These are phyloP conservation scores for Kluyveromyces sp. DNA, from an alignment of 1,139 yeast genomes.

Conservation along the genomic window DNA sequence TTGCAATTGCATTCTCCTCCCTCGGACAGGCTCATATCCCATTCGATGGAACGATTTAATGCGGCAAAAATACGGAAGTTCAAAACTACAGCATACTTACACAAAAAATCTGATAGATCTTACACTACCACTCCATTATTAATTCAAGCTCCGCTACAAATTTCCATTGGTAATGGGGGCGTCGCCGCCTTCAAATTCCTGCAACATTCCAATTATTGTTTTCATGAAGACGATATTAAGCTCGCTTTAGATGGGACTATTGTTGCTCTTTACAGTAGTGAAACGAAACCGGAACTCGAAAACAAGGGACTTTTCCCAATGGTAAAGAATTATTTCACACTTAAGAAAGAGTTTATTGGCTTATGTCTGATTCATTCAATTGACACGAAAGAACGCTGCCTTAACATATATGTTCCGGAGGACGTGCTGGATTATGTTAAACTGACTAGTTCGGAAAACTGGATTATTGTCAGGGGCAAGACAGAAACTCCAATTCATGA, in stretches of 20 bases:
- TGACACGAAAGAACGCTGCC: slow-evolving; percentile 34
- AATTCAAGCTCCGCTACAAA: slow-evolving; percentile 40
- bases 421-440: slow-evolving; percentile 6
- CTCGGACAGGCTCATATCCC: slow-evolving; percentile 8
- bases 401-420: slow-evolving; percentile 56
- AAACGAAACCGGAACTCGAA: slow-evolving; percentile 12
- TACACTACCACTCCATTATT: slow-evolving; percentile 49
- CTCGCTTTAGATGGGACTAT: slow-evolving; percentile 48
- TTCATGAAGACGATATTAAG: slow-evolving; percentile 37
- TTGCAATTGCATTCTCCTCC: slow-evolving; percentile 15
- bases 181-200: slow-evolving; percentile 28
- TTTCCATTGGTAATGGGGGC: slow-evolving; percentile 39
- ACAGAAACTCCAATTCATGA: slow-evolving; percentile 54
- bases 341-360: slow-evolving; percentile 33
- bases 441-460: slow-evolving; percentile 28
- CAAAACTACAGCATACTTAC: slow-evolving; percentile 49
- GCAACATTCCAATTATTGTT: slow-evolving; percentile 34
- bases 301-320: slow-evolving; percentile 18
- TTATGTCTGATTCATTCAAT: slow-evolving; percentile 58
- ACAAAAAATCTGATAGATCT: slow-evolving; percentile 21
- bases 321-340: slow-evolving; percentile 1
- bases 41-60: slow-evolving; percentile 14
- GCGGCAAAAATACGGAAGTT: slow-evolving; percentile 48
- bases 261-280: slow-evolving; percentile 41
- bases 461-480: slow-evolving; percentile 56